Evolutionary conservation across 1,139 yeast genomes (phyloP), one percentile per base, ranked within the genome.

Genomic region (Scheffersomyces parashehatae): DNA sequence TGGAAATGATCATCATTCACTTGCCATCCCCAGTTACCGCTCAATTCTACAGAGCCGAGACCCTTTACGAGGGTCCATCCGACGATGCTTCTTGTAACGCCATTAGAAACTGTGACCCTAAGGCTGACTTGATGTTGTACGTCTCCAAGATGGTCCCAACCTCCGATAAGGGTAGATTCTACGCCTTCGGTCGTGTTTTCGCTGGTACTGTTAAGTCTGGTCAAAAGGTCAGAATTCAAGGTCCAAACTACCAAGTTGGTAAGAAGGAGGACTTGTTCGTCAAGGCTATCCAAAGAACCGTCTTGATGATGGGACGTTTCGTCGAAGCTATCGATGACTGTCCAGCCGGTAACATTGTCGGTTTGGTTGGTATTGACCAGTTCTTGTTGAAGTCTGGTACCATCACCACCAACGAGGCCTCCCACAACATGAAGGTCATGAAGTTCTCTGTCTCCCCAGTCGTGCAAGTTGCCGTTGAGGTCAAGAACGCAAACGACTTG

Each of bases 141-240:
- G 93, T 93, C 70, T 93, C 99, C 79, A 93, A 93, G 96, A 93
- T 93, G 99, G 98, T 93, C 65, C 99, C 99, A 77, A 93, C 99
- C 71, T 91, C 98, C 65, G 99, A 93, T 79, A 93, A 91, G 85
- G 99, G 99, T 85, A 91, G 99, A 83, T 93, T 93, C 96, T 93
- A 90, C 86, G 99, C 99, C 71, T 93, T 93, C 82, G 99, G 99
- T 78, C 95, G 99, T 85, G 98, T 93, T 75, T 93, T 93, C 82
- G 88, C 98, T 65, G 99, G 99, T 90, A 93, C 98, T 68, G 97
- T 93, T 68, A 88, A 79, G 75, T 88, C 97, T 67, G 99, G 99
- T 79, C 91, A 86, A 84, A 93, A 93, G 88, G 96, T 93, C 70
- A 88, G 99, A 83, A 93, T 93, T 71, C 99, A 93, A 83, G 99